Evolutionary conservation across 148 eudicot genomes (phyloP).

Genomic region (Rheum nobile): DNA sequence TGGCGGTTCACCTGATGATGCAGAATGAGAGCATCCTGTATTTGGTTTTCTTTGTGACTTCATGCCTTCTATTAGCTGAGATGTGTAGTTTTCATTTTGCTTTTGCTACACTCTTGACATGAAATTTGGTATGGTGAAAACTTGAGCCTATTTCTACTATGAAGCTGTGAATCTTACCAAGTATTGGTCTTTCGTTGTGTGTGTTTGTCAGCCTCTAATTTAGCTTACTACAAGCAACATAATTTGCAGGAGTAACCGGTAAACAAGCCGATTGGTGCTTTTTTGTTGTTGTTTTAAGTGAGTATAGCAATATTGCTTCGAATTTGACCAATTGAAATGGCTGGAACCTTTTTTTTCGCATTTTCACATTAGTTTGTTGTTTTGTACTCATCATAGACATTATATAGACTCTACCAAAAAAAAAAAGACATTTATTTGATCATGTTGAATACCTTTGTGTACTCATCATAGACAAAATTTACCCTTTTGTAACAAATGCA

Average conservation of each 20-base stretch:
- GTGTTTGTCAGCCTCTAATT: background rate
- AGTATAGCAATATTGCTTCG: no score
- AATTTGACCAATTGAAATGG: no score
- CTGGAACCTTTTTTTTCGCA: no score
- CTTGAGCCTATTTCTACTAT: background rate
- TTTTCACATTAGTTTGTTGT: no score
- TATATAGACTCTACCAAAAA: no score
- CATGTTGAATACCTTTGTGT: no score
- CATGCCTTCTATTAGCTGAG: background rate
- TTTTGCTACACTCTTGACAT: background rate
- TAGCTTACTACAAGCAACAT: background rate
- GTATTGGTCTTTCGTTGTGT: background rate
- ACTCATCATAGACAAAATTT: no score
- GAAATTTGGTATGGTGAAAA: background rate
- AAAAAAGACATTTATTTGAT: no score
- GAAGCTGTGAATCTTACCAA: background rate
- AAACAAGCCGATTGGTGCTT: background rate
- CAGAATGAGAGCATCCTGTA: slow-evolving; percentile 33
- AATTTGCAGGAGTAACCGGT: background rate
- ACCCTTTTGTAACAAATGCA: no score
- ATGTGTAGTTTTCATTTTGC: background rate
- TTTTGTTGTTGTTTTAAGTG: no score
- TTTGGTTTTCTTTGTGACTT: background rate
- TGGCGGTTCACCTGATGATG: slow-evolving; percentile 73
- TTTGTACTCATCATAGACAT: no score